Base-by-base conservation (phyloP, 2,329 filamentous ascomycete species). In the Talaromyces sp. region DNA sequence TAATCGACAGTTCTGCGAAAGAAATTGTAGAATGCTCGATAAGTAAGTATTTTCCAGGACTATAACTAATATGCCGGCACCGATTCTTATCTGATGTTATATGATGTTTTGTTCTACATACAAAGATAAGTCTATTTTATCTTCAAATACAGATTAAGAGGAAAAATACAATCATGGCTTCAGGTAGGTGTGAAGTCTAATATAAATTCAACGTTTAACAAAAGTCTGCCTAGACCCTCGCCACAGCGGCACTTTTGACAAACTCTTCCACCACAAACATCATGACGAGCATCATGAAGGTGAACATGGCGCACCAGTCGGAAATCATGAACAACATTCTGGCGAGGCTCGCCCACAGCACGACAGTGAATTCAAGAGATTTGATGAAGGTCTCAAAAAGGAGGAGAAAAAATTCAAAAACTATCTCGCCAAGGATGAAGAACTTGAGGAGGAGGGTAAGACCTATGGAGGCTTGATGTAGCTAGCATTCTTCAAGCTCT, bases 401-500 rank as follows among this genome's bases (percentile, higher is more conserved):
- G 50, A 63, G 16, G 60, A 43, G 8, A 35, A 31, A 7, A 47
- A 57, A 13, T 47, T 64, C 19, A 13, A 52, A 31, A 49, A 52
- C 2, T 59, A 64, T 39, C 39, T 64, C 16, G 37, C 59, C 9
- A 31, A 68, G 35, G 60, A 65, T 35, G 65, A 66, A 13, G 39
- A 64, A 24, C 31, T 64, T 27, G 52, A 58, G 45, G 62, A 64
- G 4, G 41, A 52, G 43, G 54, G 56, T 6, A 41, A 64, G 14
- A 52, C 56, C 24, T 64, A 58, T n/a, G 56, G 52, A 41, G 62
- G 43, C n/a, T 50, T 64, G 54, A 64, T 59, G 52, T 64, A 22
- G 39, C 10, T n/a, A 14, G 19, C 11, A 22, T 22, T 13, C 19
- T 6, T 31, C 4, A 31, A 6, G 27, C 11, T 49, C 45, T 24